Conservation (phyloP, 139 green algal species). For the Spirogloea muscicola region DNA sequence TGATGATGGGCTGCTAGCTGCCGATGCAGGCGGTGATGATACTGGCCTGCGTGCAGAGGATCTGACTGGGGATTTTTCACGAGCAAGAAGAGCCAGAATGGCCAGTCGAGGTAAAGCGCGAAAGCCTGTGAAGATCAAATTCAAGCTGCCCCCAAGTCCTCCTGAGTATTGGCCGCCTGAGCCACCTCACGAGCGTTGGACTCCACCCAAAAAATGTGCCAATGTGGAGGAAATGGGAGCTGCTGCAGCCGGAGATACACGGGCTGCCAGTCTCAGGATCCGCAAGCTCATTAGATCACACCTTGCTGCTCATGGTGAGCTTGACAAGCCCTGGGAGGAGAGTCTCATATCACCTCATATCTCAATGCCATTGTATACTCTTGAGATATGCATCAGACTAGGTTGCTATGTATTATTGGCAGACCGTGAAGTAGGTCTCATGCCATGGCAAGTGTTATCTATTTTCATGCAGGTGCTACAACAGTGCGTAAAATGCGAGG, state of each 20-base stretch:
- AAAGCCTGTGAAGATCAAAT: too few species aligned
- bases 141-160: too few species aligned
- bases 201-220: constrained; percentile 8
- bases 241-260: not conserved
- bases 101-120: too few species aligned
- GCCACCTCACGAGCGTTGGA: not conserved
- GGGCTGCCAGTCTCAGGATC: not conserved
- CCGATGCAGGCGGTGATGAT: too few species aligned
- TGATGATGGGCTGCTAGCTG: too few species aligned
- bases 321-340: not conserved
- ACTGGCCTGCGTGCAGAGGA: too few species aligned
- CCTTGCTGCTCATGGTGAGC: constrained; percentile 11
- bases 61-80: too few species aligned
- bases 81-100: too few species aligned
- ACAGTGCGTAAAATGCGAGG: constrained; percentile 6
- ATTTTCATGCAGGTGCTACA: not conserved
- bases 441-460: not conserved
- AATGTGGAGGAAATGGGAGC: constrained; percentile 29
- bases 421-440: not conserved
- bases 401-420: too few species aligned
- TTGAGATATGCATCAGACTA: not conserved
- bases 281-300: constrained; percentile 10
- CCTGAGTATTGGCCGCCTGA: too few species aligned
- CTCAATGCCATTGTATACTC: not conserved
- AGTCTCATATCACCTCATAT: not conserved